phyloP scores from a whole-genome alignment of 2,329 filamentous ascomycete genomes.

The Botrytis cinerea region DNA sequence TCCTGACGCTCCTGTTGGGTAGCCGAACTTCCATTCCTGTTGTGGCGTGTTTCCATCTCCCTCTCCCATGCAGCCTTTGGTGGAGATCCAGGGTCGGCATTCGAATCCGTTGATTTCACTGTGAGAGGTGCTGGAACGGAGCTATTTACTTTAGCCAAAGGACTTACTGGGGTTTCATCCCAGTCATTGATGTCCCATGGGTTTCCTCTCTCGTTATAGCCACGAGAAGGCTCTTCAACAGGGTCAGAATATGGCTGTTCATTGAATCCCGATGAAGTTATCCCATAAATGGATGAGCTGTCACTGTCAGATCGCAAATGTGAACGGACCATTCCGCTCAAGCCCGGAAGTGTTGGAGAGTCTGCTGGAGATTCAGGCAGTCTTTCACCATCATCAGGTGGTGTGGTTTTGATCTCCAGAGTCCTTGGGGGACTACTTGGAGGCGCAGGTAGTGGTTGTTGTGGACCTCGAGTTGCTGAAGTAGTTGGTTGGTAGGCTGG shows the following conservation, averaged over 20 bases:
- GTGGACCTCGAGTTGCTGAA: neutral
- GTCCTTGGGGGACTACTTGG: neutral
- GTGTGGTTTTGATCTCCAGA: slow-evolving; percentile 21
- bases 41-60: slow-evolving; percentile 44
- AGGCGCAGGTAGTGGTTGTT: slow-evolving; percentile 14
- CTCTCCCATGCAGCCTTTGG: slow-evolving; percentile 37
- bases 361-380: slow-evolving; percentile 48
- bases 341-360: slow-evolving; percentile 75
- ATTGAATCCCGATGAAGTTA: slow-evolving; percentile 47
- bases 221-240: slow-evolving; percentile 37
- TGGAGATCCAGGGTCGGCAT: slow-evolving; percentile 24
- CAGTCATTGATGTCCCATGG: slow-evolving; percentile 48
- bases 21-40: slow-evolving; percentile 51
- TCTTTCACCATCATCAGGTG: slow-evolving; percentile 14
- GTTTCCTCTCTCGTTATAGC: slow-evolving; percentile 45
- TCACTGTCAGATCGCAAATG: slow-evolving; percentile 83
- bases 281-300: slow-evolving; percentile 74
- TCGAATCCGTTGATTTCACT: slow-evolving; percentile 28
- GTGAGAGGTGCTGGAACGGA: slow-evolving; percentile 26
- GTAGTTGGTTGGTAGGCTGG: slow-evolving; percentile 32
- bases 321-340: slow-evolving; percentile 80
- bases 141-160: slow-evolving; percentile 25
- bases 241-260: slow-evolving; percentile 45
- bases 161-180: slow-evolving; percentile 32
- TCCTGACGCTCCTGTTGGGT: slow-evolving; percentile 63